These are phyloP conservation scores for Heteromeles arbutifolia DNA, from an alignment of 306 rosid genomes.

Conservation along the genomic window DNA sequence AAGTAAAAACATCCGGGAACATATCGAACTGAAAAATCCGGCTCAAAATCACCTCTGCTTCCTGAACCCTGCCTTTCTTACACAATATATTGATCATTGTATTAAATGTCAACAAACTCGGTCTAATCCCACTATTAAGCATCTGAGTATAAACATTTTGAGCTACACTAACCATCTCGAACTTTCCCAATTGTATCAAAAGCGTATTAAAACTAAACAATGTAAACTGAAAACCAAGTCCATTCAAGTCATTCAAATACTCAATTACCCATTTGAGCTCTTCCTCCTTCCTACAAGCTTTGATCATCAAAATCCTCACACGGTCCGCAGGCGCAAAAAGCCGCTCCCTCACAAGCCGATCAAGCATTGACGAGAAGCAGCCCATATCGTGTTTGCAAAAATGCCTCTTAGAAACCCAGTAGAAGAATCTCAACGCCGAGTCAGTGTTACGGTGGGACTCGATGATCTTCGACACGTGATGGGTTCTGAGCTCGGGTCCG, in stretches of 20 bases:
- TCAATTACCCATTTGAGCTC: constrained; percentile 21
- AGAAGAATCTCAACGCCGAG: constrained; percentile 35
- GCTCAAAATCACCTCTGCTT: constrained; percentile 30
- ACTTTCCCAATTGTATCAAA: constrained; percentile 36
- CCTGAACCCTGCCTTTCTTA: constrained; percentile 29
- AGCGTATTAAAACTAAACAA: constrained; percentile 39
- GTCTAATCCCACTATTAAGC: constrained; percentile 24
- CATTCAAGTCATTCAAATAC: constrained; percentile 20
- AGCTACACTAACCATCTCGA: constrained; percentile 33
- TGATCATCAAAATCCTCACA: constrained; percentile 34
- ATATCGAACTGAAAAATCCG: constrained; percentile 25
- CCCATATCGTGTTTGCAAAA: constrained; percentile 20
- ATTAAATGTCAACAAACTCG: constrained; percentile 35
- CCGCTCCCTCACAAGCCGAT: constrained; percentile 27
- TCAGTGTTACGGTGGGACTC: constrained; percentile 22
- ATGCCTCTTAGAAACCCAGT: constrained; percentile 25
- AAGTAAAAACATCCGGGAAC: constrained; percentile 33
- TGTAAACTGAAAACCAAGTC: constrained; percentile 28
- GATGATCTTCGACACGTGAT: constrained; percentile 22
- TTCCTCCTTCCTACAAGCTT: constrained; percentile 28
- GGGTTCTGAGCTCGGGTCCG: constrained; percentile 15
- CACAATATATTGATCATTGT: constrained; percentile 33
- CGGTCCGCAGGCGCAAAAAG: constrained; percentile 27
- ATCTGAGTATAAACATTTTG: constrained; percentile 24
- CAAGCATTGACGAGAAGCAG: constrained; percentile 31